These are phyloP conservation scores for Fusarium torulosum DNA, from an alignment of 2,329 filamentous ascomycete genomes.

Conservation along the genomic window DNA sequence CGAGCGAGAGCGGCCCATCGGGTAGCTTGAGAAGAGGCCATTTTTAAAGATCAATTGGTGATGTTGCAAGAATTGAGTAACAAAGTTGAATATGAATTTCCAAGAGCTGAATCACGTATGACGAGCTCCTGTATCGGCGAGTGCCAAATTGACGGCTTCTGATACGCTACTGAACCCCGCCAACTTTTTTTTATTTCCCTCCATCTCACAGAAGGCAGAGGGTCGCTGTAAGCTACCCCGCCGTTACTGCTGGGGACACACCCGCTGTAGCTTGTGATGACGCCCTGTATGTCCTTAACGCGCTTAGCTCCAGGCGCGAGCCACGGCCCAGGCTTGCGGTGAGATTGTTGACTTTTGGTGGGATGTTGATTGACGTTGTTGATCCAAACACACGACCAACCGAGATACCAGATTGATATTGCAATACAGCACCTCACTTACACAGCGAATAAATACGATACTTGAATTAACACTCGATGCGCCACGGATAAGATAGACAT, in stretches of 20 bases:
- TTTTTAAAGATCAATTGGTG: conserved; percentile 39
- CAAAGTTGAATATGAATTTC: conserved; percentile 13
- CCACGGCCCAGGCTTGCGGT: conserved; percentile 24
- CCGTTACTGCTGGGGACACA: conserved; percentile 44
- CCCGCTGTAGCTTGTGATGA: conserved; percentile 40
- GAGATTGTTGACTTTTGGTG: conserved; percentile 45
- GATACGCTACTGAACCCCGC: conserved; percentile 43
- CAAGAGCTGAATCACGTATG: conserved; percentile 28
- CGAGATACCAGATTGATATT: not conserved
- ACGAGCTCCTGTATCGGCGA: conserved; percentile 49
- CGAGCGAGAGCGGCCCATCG: conserved; percentile 85
- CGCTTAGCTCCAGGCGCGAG: conserved; percentile 30
- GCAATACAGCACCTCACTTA: conserved; percentile 4
- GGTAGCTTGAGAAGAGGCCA: conserved; percentile 49
- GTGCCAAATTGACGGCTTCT: conserved; percentile 46
- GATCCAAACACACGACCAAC: conserved; percentile 36
- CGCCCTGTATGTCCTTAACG: conserved; percentile 38
- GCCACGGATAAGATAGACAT: conserved; percentile 61
- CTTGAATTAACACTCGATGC: conserved; percentile 4
- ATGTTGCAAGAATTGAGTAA: conserved; percentile 4
- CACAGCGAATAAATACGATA: not conserved
- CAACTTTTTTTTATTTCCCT: conserved; percentile 35
- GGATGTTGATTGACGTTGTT: conserved; percentile 35
- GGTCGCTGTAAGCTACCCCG: conserved; percentile 49
- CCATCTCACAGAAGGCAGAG: conserved; percentile 15